A percentile compares a stretch with the other conserved stretches of the same genome.
These are phyloP conservation scores for Plasmodium coatneyi DNA, from an alignment of 169 alveolate species.

Conservation along the genomic window DNA sequence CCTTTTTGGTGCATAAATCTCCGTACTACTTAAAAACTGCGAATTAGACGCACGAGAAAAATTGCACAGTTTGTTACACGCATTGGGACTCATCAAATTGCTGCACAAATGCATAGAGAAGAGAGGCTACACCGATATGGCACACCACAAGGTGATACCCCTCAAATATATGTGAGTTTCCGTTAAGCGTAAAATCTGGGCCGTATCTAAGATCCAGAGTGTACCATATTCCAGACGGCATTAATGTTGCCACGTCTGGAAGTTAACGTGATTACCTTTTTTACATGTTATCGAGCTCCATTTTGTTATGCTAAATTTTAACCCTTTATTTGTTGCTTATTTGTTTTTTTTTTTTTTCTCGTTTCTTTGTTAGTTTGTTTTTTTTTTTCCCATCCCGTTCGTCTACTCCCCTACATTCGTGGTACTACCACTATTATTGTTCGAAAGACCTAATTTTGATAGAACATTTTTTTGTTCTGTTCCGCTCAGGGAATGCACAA, in stretches of 20 bases:
- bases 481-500: no score
- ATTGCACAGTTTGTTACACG: not conserved
- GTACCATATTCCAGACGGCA: not conserved
- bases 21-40: slow-evolving; percentile 68
- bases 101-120: not conserved
- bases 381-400: not conserved
- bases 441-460: no score
- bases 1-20: slow-evolving; percentile 66
- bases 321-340: not conserved
- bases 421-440: no score
- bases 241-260: not conserved
- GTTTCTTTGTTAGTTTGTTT: not conserved
- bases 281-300: not conserved
- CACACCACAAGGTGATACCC: not conserved
- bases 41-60: slow-evolving; percentile 16
- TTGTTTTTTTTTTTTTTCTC: not conserved
- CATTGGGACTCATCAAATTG: not conserved
- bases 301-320: not conserved
- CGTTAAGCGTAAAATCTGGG: not conserved
- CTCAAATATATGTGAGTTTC: not conserved
- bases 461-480: no score
- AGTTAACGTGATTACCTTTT: not conserved
- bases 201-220: not conserved
- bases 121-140: not conserved
- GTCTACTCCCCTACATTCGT: no score